Evolutionary conservation across 129 eudicot species (phyloP).

Genomic region (Flaveria sonorensis): DNA sequence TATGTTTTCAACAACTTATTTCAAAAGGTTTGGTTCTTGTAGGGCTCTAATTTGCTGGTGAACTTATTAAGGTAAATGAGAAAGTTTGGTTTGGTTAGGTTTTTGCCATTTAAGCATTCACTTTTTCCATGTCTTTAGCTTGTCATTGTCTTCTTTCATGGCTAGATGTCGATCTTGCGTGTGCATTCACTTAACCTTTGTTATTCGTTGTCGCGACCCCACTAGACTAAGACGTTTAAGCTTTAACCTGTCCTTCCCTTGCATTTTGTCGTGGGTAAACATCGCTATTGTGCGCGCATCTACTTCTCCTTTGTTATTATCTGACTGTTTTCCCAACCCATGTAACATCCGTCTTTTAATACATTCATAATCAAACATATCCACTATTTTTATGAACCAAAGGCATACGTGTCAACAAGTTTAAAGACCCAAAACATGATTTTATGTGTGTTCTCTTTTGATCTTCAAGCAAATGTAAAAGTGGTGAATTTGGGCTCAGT

Average conservation of each 20-base stretch:
- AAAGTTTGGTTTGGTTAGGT: constrained; percentile 35
- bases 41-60: constrained; percentile 34
- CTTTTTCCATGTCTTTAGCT: constrained; percentile 11
- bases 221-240: neutral
- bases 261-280: constrained; percentile 2
- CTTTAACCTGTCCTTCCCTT: neutral
- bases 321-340: neutral
- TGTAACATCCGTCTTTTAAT: neutral
- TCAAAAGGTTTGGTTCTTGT: constrained; percentile 34
- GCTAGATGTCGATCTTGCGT: constrained; percentile 21
- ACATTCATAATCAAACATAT: neutral
- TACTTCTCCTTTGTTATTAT: neutral
- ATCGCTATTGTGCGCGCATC: neutral
- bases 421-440: neutral
- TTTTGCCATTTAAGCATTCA: constrained; percentile 26
- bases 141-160: constrained; percentile 32
- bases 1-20: constrained; percentile 41
- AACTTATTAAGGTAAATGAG: constrained; percentile 33
- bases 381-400: neutral
- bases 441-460: neutral
- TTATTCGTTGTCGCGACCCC: neutral
- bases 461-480: constrained; percentile 14
- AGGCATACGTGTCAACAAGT: neutral
- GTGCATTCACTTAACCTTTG: constrained; percentile 11
- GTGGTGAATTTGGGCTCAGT: constrained; percentile 26